Percentiles rank a stretch among this genome's conserved stretches.
Conservation (phyloP, 1,139 yeast genomes). For the Sugiyamaella grinbergsii region DNA sequence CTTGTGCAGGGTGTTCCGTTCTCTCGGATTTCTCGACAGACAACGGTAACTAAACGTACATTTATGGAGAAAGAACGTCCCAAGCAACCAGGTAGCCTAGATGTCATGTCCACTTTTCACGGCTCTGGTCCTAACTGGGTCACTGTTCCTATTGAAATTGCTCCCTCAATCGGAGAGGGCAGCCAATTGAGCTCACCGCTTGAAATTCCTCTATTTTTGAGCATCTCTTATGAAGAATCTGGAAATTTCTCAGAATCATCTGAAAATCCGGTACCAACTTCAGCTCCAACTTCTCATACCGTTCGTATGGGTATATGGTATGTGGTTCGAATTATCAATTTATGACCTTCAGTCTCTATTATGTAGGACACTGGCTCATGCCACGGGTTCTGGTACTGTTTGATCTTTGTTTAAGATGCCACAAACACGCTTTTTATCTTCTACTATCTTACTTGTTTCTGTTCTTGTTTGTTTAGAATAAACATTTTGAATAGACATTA, state of each 20-base stretch:
- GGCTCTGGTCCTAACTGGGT: conserved; percentile 39
- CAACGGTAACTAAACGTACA: conserved; percentile 36
- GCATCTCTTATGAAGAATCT: conserved; percentile 21
- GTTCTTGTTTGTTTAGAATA: too few relatives aligned
- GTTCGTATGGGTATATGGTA: conserved; percentile 15
- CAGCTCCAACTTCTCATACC: background rate
- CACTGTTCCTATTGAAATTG: conserved; percentile 28
- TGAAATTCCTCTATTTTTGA: conserved; percentile 33
- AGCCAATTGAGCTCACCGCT: conserved; percentile 6
- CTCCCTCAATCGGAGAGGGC: conserved; percentile 17
- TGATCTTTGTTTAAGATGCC: too few relatives aligned
- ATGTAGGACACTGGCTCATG: too few relatives aligned
- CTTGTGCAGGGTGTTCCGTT: conserved; percentile 37
- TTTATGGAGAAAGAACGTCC: conserved; percentile 35
- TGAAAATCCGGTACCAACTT: background rate
- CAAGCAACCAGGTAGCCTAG: background rate
- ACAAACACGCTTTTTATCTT: too few relatives aligned
- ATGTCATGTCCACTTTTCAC: conserved; percentile 22
- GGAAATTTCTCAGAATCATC: background rate
- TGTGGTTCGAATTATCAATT: background rate
- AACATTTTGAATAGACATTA: too few relatives aligned
- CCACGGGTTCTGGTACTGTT: too few relatives aligned
- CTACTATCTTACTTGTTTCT: too few relatives aligned
- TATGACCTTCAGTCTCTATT: background rate
- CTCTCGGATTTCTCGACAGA: conserved; percentile 35